Conservation (phyloP, 1,284 basidiomycete species). For the Somion occarium region DNA sequence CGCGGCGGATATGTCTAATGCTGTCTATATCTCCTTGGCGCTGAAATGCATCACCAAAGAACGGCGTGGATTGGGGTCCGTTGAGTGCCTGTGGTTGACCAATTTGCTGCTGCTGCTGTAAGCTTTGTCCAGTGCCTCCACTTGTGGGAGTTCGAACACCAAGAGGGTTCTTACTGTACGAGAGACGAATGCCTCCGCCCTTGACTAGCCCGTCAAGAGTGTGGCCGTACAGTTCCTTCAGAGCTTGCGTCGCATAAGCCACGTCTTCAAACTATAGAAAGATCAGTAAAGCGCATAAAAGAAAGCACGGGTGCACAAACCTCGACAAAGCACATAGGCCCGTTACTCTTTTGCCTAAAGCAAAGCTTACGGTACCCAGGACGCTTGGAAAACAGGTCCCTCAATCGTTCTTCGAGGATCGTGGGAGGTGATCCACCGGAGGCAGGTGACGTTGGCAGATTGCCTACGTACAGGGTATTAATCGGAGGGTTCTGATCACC, state of each 20-base stretch:
- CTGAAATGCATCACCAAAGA: conserved; percentile 35
- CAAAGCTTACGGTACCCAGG: conserved; percentile 89
- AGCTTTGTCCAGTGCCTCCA: conserved; percentile 39
- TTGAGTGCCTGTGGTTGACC: conserved; percentile 19
- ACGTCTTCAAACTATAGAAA: conserved; percentile 84
- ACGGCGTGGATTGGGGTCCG: conserved; percentile 22
- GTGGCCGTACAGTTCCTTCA: conserved; percentile 90
- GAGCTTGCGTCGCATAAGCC: conserved; percentile 74
- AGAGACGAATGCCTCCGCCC: conserved; percentile 90
- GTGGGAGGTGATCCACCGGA: conserved; percentile 65
- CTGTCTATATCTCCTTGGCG: conserved; percentile 34
- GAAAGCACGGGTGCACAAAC: conserved; percentile 34
- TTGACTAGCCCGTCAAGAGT: conserved; percentile 88
- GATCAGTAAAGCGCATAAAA: conserved; percentile 7
- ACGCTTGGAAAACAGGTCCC: conserved; percentile 74
- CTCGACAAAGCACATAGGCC: conserved; percentile 97
- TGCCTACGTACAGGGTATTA: conserved; percentile 94
- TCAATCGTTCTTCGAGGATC: conserved; percentile 81
- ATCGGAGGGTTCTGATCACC: conserved; percentile 92
- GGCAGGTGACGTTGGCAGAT: conserved; percentile 75
- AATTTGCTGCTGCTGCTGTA: conserved; percentile 51
- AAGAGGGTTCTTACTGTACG: conserved; percentile 94
- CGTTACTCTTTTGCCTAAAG: conserved; percentile 93
- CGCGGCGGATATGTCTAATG: conserved; percentile 28
- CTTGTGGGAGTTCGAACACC: conserved; percentile 80